phyloP scores from a whole-genome alignment of 306 rosid genomes.

The Dalbergia cochinchinensis region DNA sequence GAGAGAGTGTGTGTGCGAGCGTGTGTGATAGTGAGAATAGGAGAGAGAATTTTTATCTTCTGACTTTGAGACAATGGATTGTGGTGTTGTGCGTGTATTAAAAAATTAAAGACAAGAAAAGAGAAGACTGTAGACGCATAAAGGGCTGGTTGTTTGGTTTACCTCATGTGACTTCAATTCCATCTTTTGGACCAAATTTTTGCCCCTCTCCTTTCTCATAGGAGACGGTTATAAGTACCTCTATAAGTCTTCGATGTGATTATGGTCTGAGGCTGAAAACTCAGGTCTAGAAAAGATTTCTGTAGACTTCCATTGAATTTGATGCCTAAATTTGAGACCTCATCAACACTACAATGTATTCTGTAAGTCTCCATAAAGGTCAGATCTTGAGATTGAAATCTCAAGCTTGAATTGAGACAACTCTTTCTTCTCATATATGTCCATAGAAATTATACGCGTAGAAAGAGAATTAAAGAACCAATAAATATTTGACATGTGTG shows the following conservation, averaged over 20 bases:
- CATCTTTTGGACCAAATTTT: not conserved
- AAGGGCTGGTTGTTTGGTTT: not conserved
- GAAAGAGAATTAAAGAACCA: too few species aligned
- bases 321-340: too few species aligned
- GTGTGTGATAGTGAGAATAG: constrained; percentile 26
- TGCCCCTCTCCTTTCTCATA: not conserved
- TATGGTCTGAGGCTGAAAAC: not conserved
- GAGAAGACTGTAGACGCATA: not conserved
- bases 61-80: constrained; percentile 56
- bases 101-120: constrained; percentile 28
- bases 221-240: not conserved
- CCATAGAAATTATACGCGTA: too few species aligned
- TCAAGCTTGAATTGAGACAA: not conserved
- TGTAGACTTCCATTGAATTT: not conserved
- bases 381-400: not conserved
- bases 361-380: not conserved
- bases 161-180: not conserved
- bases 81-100: not conserved
- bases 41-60: constrained; percentile 55
- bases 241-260: not conserved
- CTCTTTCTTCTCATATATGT: not conserved
- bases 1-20: constrained; percentile 30
- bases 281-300: not conserved
- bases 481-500: too few species aligned
- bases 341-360: too few species aligned